Base-by-base conservation (phyloP, 31 red algal genomes). In the Porphyra umbilicalis region DNA sequence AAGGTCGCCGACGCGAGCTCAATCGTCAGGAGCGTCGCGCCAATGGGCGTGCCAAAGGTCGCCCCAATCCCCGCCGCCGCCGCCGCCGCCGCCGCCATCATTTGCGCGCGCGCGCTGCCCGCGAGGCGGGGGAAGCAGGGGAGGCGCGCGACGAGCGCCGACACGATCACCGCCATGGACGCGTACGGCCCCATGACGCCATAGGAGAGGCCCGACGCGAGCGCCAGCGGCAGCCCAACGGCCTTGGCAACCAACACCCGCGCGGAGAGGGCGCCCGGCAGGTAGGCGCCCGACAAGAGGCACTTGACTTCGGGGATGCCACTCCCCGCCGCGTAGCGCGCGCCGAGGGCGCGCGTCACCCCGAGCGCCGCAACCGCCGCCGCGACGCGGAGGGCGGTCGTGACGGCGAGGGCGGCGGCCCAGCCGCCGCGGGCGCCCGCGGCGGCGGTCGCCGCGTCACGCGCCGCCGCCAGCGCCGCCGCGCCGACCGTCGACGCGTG, bases 281-380 rank as follows among this genome's bases (percentile, higher is more conserved):
- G 75, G 68, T 90, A 83, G 1, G 90, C 86, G 71, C 95, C 95
- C 37, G 85, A 80, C 38, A 98, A 76, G 33, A 94, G 84, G 71
- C 92, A 94, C 81, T 98, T 98, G 86, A 98, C 88, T 82, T 98
- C 95, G 30, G 95, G 95, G 78, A 98, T 94, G 34, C 95, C 95
- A 11, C 88, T 91, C 32, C 95, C 95, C 31, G 90, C 90, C 46
- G 90, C 79, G 81, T 96, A 96, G 33, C 89, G 85, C 3, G 25
- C 57, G 25, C 57, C 57, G 4, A 25, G 11, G 25, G 4, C 4
- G 3, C 57, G 57, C 20, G 57, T 71, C 13, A 71, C 57, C 6
- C 57, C 57, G 25, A 71, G 25, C 57, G 57, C 57, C 13, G 13
- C 57, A 4, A 71, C 57, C 57, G 57, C 57, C 57, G 57, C 57